Conservation (phyloP, 371 early-diverging fungal genomes). For the Catenaria anguillulae region DNA sequence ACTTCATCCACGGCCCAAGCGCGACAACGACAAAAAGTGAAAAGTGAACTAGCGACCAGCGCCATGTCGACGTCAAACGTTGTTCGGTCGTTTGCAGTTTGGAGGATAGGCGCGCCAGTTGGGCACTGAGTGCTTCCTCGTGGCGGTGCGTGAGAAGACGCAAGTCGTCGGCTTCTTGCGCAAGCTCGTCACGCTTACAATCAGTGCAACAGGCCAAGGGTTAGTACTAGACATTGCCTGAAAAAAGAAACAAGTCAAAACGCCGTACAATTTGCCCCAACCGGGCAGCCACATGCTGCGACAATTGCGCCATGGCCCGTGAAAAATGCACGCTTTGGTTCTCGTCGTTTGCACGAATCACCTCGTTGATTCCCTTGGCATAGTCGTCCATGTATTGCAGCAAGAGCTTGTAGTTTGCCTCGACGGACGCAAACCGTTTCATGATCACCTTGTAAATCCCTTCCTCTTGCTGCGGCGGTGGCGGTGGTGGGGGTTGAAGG, state of each 20-base stretch:
- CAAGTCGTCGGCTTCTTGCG: conserved; percentile 29
- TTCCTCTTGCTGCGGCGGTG: conserved; percentile 28
- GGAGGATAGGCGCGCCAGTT: background rate
- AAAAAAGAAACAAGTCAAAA: background rate
- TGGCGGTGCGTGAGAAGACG: background rate
- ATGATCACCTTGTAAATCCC: conserved; percentile 83
- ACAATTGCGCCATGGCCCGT: conserved; percentile 40
- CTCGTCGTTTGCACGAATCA: conserved; percentile 45
- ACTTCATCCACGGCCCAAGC: background rate
- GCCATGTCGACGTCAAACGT: background rate
- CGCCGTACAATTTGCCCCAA: conserved; percentile 37
- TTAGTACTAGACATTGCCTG: background rate
- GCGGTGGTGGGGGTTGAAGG: conserved; percentile 9
- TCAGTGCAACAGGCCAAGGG: background rate
- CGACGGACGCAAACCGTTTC: conserved; percentile 60
- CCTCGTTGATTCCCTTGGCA: conserved; percentile 55
- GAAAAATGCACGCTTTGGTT: conserved; percentile 42
- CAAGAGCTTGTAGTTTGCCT: conserved; percentile 60
- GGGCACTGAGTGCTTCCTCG: background rate
- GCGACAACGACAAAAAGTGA: background rate
- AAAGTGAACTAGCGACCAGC: background rate
- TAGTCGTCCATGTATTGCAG: conserved; percentile 73
- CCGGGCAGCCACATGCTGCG: conserved; percentile 40
- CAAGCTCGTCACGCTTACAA: conserved; percentile 15
- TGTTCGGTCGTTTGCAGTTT: background rate